Evolutionary conservation across 1,284 basidiomycete species (phyloP), one percentile per base, ranked within the genome.

Genomic region (Ceratorhiza oryzae-sativae): DNA sequence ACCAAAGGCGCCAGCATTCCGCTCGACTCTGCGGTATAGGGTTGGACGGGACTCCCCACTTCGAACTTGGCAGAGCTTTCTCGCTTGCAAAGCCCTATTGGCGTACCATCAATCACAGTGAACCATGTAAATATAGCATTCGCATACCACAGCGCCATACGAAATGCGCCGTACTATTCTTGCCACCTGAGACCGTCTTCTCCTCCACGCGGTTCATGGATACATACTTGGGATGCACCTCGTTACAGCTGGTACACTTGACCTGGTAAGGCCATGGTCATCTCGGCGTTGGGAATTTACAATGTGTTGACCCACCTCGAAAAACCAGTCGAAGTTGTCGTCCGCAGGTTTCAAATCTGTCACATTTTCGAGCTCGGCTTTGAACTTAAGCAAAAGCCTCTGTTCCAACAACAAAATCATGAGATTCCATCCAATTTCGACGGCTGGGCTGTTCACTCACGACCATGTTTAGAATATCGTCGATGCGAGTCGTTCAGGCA

Each of bases 31-130:
- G 82, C 82, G 0, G 79, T 81, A 79, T 93, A 93, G 8, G 89
- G 81, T 71, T 80, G 80, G 15, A 73, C 41, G n/a, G 85, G 79
- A 63, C 60, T 41, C 83, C 79, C 15, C 81, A 80, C 9, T 30
- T 84, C 78, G 76, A 93, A 93, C 77, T 90, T 92, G 42, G 92
- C 91, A 9, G 88, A 91, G 76, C 87, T 88, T 80, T 92, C 90
- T 46, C 89, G 86, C 80, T 88, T 92, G 83, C 92, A 93, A 51
- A 85, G 78, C 20, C 65, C 65, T 68, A 39, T 6, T 42, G 5
- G 36, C 32, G 20, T 15, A 32, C 32, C 13, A 39, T 39, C 36
- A 23, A 15, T 27, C 18, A 25, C n/a, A 48, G 5, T 46, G 15
- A 63, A 9, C 32, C 25, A n/a, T 18, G 12, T 10, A 25, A 8